Conservation (phyloP, 805 yeast genomes). For the Kurtzmaniella cleridarum region DNA sequence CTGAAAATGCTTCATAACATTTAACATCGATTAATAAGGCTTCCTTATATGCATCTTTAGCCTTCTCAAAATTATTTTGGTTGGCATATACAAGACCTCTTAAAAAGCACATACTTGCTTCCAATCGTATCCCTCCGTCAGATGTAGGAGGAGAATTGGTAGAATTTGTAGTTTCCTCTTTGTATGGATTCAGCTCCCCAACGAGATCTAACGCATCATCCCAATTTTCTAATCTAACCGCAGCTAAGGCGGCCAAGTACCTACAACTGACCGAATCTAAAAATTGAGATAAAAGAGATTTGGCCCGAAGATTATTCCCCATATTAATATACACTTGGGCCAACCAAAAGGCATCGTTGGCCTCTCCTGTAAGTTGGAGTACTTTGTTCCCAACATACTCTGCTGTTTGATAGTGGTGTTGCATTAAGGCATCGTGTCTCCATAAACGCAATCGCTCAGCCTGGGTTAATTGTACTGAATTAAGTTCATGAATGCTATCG, state of each 20-base stretch:
- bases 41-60: slow-evolving; percentile 81
- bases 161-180: slow-evolving; percentile 27
- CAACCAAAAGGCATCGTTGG: slow-evolving; percentile 94
- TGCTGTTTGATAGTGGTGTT: slow-evolving; percentile 86
- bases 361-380: slow-evolving; percentile 73
- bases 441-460: slow-evolving; percentile 83
- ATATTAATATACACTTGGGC: slow-evolving; percentile 82
- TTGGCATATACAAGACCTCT: slow-evolving; percentile 80
- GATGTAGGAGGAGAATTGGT: slow-evolving; percentile 11
- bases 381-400: slow-evolving; percentile 90
- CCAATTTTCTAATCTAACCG: slow-evolving; percentile 66
- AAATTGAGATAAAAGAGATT: slow-evolving; percentile 58
- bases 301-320: slow-evolving; percentile 75
- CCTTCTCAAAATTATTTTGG: slow-evolving; percentile 78
- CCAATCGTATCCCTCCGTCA: slow-evolving; percentile 84
- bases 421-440: slow-evolving; percentile 91
- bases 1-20: slow-evolving; percentile 89
- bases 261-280: slow-evolving; percentile 68
- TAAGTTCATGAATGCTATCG: background rate
- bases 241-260: slow-evolving; percentile 71
- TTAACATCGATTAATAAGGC: slow-evolving; percentile 85
- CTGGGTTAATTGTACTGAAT: slow-evolving; percentile 53
- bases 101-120: slow-evolving; percentile 79
- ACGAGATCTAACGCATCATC: slow-evolving; percentile 86
- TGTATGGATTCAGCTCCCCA: slow-evolving; percentile 72